These are phyloP conservation scores for Fistulinella prunicolor DNA, from an alignment of 768 basidiomycete genomes.

Conservation along the genomic window DNA sequence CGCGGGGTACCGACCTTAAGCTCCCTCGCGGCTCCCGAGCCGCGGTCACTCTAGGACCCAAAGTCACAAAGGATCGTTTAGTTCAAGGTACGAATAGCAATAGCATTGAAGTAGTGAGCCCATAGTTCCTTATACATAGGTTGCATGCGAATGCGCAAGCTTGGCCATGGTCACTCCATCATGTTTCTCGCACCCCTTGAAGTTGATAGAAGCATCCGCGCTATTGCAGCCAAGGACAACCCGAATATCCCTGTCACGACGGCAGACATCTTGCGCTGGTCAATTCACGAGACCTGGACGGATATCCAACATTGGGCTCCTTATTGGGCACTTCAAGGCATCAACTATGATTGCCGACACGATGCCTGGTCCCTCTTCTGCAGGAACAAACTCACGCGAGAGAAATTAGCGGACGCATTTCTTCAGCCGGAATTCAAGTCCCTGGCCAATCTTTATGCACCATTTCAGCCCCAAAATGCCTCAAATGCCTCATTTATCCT, in stretches of 20 bases:
- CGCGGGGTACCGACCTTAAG: conserved; percentile 46
- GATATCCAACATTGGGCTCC: conserved; percentile 7
- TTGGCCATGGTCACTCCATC: conserved; percentile 44
- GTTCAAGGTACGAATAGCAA: conserved; percentile 41
- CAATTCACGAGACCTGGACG: conserved; percentile 26
- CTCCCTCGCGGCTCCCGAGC: conserved; percentile 40
- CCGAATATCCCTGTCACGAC: background rate
- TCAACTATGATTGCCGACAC: background rate
- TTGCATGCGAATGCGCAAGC: conserved; percentile 35
- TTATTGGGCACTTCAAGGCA: background rate
- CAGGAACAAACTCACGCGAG: background rate
- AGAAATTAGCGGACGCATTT: background rate
- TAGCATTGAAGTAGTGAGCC: background rate
- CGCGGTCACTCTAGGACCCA: conserved; percentile 27
- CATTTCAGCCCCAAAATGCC: background rate
- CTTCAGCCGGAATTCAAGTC: background rate
- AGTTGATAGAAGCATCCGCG: conserved; percentile 35
- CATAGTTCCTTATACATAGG: background rate
- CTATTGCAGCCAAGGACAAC: background rate
- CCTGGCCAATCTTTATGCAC: background rate
- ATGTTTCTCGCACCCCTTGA: conserved; percentile 44
- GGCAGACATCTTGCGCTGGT: background rate
- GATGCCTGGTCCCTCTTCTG: background rate
- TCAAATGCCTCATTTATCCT: background rate
- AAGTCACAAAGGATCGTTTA: conserved; percentile 47